Conservation (phyloP, 805 yeast genomes). For the Metschnikowia hibisci region DNA sequence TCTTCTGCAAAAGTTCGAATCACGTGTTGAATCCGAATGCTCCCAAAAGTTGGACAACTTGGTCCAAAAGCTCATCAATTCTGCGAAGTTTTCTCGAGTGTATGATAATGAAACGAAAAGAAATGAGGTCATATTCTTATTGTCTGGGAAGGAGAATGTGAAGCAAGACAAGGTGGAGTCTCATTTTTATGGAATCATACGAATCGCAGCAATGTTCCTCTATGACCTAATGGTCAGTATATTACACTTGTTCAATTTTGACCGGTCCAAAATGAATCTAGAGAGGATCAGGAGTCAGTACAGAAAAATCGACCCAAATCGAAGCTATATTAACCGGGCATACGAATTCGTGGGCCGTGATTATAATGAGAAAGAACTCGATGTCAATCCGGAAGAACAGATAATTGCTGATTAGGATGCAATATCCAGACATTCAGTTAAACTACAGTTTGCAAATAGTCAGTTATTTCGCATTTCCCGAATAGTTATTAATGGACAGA, state of each 20-base stretch:
- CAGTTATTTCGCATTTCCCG: too few species aligned
- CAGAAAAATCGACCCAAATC: constrained; percentile 39
- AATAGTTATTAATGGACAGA: not conserved
- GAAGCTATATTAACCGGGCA: constrained; percentile 34
- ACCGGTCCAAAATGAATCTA: constrained; percentile 40
- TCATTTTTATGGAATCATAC: not conserved
- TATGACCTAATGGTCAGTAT: constrained; percentile 32
- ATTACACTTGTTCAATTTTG: constrained; percentile 35
- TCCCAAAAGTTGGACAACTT: constrained; percentile 23
- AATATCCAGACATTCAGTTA: not conserved
- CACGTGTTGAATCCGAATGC: constrained; percentile 28
- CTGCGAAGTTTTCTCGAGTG: constrained; percentile 30
- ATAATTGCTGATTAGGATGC: not conserved
- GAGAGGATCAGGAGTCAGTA: constrained; percentile 39
- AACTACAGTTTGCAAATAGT: too few species aligned
- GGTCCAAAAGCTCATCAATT: constrained; percentile 25
- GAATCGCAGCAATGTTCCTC: constrained; percentile 21
- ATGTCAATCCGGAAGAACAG: constrained; percentile 5
- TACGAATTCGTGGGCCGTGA: constrained; percentile 29
- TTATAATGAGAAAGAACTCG: not conserved
- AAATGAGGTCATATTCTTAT: constrained; percentile 22
- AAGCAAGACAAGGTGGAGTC: constrained; percentile 7
- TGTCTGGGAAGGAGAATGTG: constrained; percentile 23
- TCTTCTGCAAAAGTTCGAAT: constrained; percentile 25
- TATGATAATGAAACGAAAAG: constrained; percentile 29